Evolutionary conservation across 257 asterid genomes (phyloP).

Genomic region (Solanum pinnatisectum): DNA sequence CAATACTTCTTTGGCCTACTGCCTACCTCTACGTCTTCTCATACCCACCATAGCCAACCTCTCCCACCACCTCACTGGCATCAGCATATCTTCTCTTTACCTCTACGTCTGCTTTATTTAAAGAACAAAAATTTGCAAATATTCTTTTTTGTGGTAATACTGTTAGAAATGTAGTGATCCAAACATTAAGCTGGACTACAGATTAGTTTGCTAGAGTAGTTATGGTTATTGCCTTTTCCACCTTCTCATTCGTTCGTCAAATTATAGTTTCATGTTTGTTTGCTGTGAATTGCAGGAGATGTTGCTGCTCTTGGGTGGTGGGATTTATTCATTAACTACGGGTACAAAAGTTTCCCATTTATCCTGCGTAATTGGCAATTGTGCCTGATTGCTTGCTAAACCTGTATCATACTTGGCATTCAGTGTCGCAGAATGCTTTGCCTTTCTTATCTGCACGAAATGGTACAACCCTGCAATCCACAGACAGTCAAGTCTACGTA

Average conservation of each 20-base stretch:
- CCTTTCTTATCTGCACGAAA: conserved; percentile 86
- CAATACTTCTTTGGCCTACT: too few species aligned
- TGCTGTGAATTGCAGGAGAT: conserved; percentile 51
- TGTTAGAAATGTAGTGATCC: neutral
- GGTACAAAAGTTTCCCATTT: conserved; percentile 30
- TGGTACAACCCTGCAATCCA: conserved; percentile 97
- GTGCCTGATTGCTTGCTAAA: conserved; percentile 6
- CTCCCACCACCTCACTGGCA: too few species aligned
- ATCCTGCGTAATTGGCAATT: neutral
- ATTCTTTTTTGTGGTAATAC: neutral
- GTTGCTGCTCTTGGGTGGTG: conserved; percentile 98
- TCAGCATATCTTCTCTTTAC: too few species aligned
- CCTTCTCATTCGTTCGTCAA: neutral
- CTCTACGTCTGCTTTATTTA: neutral
- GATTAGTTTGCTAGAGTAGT: neutral
- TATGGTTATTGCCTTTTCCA: neutral
- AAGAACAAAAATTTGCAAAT: neutral
- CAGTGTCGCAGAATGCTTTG: conserved; percentile 95
- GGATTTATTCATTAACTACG: conserved; percentile 90
- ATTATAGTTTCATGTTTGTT: neutral
- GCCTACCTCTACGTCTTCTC: too few species aligned
- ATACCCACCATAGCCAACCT: too few species aligned
- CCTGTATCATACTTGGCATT: conserved; percentile 7
- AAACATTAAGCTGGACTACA: neutral
- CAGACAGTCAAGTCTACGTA: conserved; percentile 37